Base-by-base conservation (phyloP, 257 asterid species). In the Nemophila menziesii region DNA sequence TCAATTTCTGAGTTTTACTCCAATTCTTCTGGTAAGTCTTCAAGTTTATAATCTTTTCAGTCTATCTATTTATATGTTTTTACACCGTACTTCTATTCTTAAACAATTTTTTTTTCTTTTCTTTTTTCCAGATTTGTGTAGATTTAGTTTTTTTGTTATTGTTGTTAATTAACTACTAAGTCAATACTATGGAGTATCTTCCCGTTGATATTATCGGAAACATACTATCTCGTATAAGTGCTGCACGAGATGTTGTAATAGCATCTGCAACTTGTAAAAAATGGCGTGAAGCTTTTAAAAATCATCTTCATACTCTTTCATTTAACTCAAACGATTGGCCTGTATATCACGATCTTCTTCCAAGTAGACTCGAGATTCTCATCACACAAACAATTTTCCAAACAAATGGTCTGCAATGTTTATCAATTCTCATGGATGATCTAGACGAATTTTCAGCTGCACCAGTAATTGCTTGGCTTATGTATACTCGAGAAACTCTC, bases 201-300 rank as follows among this genome's bases (percentile, higher is more conserved):
- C 96, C 96, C 3, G 96, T 85, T 56, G 93, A 85, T 79, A 93
- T 85, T 22, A 73, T 85, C 37, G 96, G 96, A 36, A 86, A 81
- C 72, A 86, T 86, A 60, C 64, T 86, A 13, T 75, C 93, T 18
- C 63, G 70, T 23, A 75, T 86, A 3, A 92, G 78, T 49, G 80
- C 93, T 46, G 96, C 96, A 1, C 76, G 92, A 1, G 93, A 86
- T 42, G 76, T 81, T 39, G 86, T 86, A 46, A 69, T 81, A 57
- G 96, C 96, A 41, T 78, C 96, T 37, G 78, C 96, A 3, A 78
- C 92, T 49, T 86, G 93, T 72, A 67, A 81, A 17, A 81, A 81
- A 49, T 86, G 93, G 93, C 75, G 72, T 53, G 78, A 76, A 57
- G 96, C 93, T 22, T 76, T 86, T 82, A 74, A 71, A 61, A 70